phyloP scores from a whole-genome alignment of 1,139 yeast species.

The Yarrowia galli region DNA sequence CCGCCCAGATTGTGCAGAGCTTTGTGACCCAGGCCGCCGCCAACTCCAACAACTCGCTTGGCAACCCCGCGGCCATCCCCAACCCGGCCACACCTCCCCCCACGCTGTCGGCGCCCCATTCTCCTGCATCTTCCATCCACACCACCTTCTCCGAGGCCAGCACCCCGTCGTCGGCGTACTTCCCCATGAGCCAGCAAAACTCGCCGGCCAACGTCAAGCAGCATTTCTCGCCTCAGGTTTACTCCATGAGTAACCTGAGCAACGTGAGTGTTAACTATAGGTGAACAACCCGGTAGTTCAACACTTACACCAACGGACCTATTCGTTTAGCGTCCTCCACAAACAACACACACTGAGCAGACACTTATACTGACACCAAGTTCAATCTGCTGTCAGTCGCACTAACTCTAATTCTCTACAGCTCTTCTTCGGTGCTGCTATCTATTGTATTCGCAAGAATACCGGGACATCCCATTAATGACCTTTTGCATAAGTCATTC shows the following conservation, averaged over 20 bases:
- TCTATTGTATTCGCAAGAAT: constrained; percentile 20
- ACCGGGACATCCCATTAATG: constrained; percentile 32
- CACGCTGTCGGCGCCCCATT: constrained; percentile 34
- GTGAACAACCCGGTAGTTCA: no score
- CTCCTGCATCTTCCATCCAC: constrained; percentile 34
- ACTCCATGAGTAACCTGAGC: constrained; percentile 22
- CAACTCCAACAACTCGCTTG: no score
- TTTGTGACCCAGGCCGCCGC: constrained; percentile 43
- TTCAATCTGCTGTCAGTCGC: no score
- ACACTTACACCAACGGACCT: no score
- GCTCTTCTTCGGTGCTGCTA: not conserved
- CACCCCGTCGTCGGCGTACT: constrained; percentile 38
- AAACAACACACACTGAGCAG: no score
- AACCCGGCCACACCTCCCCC: constrained; percentile 46
- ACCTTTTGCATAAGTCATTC: not conserved
- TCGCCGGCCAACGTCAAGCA: constrained; percentile 32
- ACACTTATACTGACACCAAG: no score
- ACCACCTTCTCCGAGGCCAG: constrained; percentile 36
- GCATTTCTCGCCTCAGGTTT: constrained; percentile 36
- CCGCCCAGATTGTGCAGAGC: constrained; percentile 47
- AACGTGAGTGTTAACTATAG: constrained; percentile 19
- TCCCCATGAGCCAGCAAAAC: constrained; percentile 14
- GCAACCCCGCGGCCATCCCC: constrained; percentile 40
- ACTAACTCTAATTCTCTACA: not conserved
- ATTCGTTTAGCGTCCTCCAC: no score